Conservation (phyloP, 768 basidiomycete species). For the Boletus vermiculosoides region DNA sequence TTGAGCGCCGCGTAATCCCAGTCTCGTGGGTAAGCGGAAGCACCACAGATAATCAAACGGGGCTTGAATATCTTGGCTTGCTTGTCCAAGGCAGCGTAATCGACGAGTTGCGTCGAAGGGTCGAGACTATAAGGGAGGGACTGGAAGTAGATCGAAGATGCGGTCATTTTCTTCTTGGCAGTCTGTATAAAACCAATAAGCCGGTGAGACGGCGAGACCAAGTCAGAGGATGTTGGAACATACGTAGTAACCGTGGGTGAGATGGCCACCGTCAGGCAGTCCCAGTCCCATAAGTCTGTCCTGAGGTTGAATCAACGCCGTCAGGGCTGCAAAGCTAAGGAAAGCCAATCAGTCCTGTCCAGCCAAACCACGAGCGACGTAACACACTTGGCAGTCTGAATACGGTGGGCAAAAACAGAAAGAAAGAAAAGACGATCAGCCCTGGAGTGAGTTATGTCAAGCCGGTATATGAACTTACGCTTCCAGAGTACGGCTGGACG, state of each 20-base stretch:
- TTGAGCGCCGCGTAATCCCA: slow-evolving; percentile 91
- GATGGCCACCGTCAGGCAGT: slow-evolving; percentile 94
- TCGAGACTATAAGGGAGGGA: slow-evolving; percentile 91
- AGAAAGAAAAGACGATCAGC: slow-evolving; percentile 15
- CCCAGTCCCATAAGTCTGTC: slow-evolving; percentile 99
- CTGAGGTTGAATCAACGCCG: slow-evolving; percentile 93
- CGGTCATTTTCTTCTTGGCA: slow-evolving; percentile 99
- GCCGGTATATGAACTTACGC: slow-evolving; percentile 48
- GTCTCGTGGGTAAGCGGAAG: slow-evolving; percentile 96
- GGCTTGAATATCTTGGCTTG: slow-evolving; percentile 97
- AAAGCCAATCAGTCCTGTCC: slow-evolving; percentile 11
- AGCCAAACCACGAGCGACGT: not conserved
- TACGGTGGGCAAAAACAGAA: not conserved
- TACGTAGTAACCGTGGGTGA: slow-evolving; percentile 97
- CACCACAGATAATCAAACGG: slow-evolving; percentile 92
- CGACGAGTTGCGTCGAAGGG: slow-evolving; percentile 81
- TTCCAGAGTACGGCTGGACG: slow-evolving; percentile 97
- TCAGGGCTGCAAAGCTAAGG: slow-evolving; percentile 89
- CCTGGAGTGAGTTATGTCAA: not conserved
- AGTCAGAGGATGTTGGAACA: slow-evolving; percentile 25
- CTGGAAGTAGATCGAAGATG: slow-evolving; percentile 99
- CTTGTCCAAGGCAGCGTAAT: slow-evolving; percentile 75
- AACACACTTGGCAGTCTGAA: slow-evolving; percentile 83
- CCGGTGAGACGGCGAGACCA: not conserved
- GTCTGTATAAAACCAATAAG: slow-evolving; percentile 49